phyloP scores from a whole-genome alignment of 108 stramenopile genomes.

The Nannochloropsis salina region DNA sequence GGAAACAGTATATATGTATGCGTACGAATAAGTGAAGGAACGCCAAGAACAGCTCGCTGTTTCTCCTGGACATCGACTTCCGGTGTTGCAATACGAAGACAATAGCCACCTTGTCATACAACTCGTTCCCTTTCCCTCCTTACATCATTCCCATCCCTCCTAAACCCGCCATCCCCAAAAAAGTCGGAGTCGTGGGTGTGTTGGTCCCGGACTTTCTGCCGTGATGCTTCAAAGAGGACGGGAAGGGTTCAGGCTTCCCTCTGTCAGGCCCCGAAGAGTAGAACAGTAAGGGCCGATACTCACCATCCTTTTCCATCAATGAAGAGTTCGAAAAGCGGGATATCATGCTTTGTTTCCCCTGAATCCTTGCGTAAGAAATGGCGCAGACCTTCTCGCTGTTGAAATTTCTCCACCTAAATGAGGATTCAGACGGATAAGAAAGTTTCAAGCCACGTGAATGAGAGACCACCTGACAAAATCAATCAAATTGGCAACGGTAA shows the following conservation, averaged over 20 bases:
- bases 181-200: not conserved
- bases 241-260: constrained; percentile 48
- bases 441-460: no score
- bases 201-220: not conserved
- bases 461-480: no score
- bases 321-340: constrained; percentile 95
- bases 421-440: not conserved
- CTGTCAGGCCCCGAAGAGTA: constrained; percentile 38
- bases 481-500: not conserved
- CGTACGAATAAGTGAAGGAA: not conserved
- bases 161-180: not conserved
- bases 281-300: constrained; percentile 77
- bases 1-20: no score
- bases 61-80: no score
- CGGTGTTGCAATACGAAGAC: not conserved
- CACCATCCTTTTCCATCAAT: constrained; percentile 94
- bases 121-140: not conserved
- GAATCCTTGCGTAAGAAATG: constrained; percentile 96
- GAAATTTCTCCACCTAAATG: constrained; percentile 77
- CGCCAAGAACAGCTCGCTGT: not conserved
- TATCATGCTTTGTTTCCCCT: constrained; percentile 93
- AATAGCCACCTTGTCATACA: not conserved
- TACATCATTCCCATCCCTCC: constrained; percentile 19
- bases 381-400: constrained; percentile 97
- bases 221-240: constrained; percentile 27